These are phyloP conservation scores for Mycotypha africana DNA, from an alignment of 371 early-diverging fungal species.

Conservation along the genomic window DNA sequence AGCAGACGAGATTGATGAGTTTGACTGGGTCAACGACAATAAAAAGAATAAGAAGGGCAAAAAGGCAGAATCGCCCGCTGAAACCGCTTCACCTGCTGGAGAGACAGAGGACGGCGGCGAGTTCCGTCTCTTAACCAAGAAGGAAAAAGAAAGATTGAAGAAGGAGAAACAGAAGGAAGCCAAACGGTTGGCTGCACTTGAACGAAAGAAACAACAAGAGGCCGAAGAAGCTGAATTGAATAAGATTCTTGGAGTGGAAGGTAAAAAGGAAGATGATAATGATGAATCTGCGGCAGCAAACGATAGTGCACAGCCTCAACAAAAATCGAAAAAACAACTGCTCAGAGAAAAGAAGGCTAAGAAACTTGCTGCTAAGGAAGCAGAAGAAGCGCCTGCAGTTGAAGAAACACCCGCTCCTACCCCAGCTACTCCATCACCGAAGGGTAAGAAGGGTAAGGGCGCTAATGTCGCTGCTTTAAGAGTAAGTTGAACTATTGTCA, in stretches of 20 bases:
- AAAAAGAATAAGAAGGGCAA: slow-evolving; percentile 40
- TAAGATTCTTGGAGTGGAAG: slow-evolving; percentile 24
- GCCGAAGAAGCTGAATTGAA: slow-evolving; percentile 36
- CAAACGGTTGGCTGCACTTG: slow-evolving; percentile 42
- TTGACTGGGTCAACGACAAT: slow-evolving; percentile 31
- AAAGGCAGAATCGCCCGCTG: slow-evolving; percentile 19
- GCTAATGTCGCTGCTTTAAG: slow-evolving; percentile 44
- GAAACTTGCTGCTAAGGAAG: slow-evolving; percentile 27
- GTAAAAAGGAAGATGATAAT: slow-evolving; percentile 5
- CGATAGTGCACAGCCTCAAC: slow-evolving; percentile 2
- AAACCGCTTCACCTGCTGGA: slow-evolving; percentile 12
- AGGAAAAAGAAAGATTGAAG: slow-evolving; percentile 44
- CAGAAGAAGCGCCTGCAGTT: slow-evolving; percentile 18
- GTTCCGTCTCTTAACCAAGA: slow-evolving; percentile 37
- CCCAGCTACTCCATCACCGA: slow-evolving; percentile 19
- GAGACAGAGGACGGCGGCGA: slow-evolving; percentile 18
- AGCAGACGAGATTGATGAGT: slow-evolving; percentile 24
- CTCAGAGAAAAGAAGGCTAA: slow-evolving; percentile 38
- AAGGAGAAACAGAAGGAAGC: slow-evolving; percentile 51
- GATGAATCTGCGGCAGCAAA: slow-evolving; percentile 6
- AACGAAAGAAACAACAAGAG: slow-evolving; percentile 38
- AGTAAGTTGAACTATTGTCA: slow-evolving; percentile 21
- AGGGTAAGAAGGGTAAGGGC: slow-evolving; percentile 39
- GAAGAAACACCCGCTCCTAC: slow-evolving; percentile 20
- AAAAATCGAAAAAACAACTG: slow-evolving; percentile 28